Conservation (phyloP, 345 rosid genomes). For the Moricandia moricandioides region DNA sequence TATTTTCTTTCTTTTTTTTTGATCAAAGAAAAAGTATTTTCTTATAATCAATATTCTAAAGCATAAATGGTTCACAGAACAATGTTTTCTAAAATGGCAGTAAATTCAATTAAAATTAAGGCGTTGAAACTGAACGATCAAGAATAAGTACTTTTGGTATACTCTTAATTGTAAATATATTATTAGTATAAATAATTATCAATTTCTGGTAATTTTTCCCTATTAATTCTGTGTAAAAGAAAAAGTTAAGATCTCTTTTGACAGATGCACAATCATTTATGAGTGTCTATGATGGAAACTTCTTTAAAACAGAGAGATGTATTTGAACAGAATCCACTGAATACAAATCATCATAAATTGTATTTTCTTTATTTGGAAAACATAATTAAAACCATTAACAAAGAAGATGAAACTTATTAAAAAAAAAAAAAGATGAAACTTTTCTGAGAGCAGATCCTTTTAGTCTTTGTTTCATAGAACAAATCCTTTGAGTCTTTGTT, state of each 20-base stretch:
- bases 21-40: neutral
- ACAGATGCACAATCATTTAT: neutral
- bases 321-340: conserved; percentile 1
- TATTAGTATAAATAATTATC: neutral
- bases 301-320: neutral
- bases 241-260: neutral
- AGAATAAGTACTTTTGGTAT: neutral
- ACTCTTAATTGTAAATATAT: neutral
- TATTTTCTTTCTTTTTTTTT: neutral
- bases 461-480: neutral
- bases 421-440: neutral
- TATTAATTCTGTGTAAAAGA: neutral
- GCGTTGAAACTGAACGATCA: conserved; percentile 1
- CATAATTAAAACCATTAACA: neutral
- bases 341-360: conserved; percentile 2
- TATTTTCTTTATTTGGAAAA: conserved; percentile 4
- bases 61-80: neutral
- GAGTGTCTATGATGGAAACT: conserved; percentile 11
- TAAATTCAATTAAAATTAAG: neutral
- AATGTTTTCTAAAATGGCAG: neutral
- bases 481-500: neutral
- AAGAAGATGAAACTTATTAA: no score
- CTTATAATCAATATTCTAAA: neutral
- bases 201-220: neutral
- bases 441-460: neutral